Conservation (phyloP, 257 asterid species). For the Nemophila menziesii region DNA sequence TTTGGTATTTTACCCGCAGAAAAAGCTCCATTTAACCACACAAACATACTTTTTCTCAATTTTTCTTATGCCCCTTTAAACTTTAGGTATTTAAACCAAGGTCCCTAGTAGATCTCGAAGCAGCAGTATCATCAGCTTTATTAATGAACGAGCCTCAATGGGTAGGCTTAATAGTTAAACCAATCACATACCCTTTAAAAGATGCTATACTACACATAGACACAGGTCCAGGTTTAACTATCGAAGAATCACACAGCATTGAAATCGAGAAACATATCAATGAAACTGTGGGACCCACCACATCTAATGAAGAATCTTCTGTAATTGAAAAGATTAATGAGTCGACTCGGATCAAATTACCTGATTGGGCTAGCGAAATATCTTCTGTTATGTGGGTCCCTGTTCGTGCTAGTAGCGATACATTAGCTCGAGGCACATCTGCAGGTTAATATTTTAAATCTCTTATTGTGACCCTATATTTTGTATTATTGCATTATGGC, state of each 20-base stretch:
- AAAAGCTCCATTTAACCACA: not conserved
- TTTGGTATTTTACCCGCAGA: no score
- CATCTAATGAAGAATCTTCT: constrained; percentile 17
- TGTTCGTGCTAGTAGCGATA: constrained; percentile 64
- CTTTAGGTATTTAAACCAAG: constrained; percentile 81
- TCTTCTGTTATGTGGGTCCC: constrained; percentile 87
- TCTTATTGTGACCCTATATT: constrained; percentile 10
- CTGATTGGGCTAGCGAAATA: constrained; percentile 79
- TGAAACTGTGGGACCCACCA: constrained; percentile 19
- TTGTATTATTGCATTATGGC: no score
- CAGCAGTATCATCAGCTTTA: constrained; percentile 93
- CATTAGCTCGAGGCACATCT: constrained; percentile 66
- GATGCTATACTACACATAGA: constrained; percentile 87
- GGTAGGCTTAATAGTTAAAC: constrained; percentile 82
- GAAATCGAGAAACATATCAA: constrained; percentile 65
- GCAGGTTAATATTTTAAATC: constrained; percentile 44
- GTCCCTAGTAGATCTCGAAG: constrained; percentile 86
- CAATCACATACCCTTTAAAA: constrained; percentile 68
- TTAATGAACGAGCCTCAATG: constrained; percentile 91
- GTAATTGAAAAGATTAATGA: constrained; percentile 34
- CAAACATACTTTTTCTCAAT: not conserved
- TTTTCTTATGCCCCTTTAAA: not conserved
- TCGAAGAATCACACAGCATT: constrained; percentile 51
- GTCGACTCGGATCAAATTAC: constrained; percentile 55
- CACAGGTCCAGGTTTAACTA: constrained; percentile 92